Evolutionary conservation across 306 rosid genomes (phyloP).

Genomic region (Glycine latifolia): DNA sequence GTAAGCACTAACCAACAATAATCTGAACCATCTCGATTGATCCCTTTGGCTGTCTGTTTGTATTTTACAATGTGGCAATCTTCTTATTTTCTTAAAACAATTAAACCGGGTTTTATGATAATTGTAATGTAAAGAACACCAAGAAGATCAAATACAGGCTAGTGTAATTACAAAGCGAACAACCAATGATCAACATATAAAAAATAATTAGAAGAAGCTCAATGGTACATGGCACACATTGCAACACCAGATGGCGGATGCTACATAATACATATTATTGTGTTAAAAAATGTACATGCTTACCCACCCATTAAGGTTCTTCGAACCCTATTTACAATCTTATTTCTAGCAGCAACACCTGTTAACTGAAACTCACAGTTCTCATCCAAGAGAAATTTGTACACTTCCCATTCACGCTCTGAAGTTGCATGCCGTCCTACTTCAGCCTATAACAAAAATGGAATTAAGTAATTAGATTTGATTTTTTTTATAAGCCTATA

Average conservation of each 20-base stretch:
- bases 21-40: neutral
- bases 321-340: conserved; percentile 79
- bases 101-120: conserved; percentile 13
- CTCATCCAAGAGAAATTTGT: conserved; percentile 84
- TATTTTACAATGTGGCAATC: too few relatives aligned
- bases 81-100: neutral
- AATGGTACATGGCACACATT: conserved; percentile 27
- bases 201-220: conserved; percentile 1
- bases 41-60: neutral
- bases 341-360: conserved; percentile 58
- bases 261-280: neutral
- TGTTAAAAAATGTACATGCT: conserved; percentile 25
- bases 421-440: conserved; percentile 73
- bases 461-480: neutral
- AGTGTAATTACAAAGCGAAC: conserved; percentile 20
- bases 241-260: conserved; percentile 17
- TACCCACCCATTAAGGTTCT: conserved; percentile 84
- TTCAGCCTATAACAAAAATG: conserved; percentile 65
- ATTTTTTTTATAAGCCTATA: too few relatives aligned
- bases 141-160: conserved; percentile 11
- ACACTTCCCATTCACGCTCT: conserved; percentile 88
- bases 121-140: neutral
- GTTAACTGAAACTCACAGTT: conserved; percentile 58
- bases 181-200: neutral
- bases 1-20: neutral